Conservation (phyloP, 768 basidiomycete genomes). For the Tylopilus plumbeoviolaceoides region DNA sequence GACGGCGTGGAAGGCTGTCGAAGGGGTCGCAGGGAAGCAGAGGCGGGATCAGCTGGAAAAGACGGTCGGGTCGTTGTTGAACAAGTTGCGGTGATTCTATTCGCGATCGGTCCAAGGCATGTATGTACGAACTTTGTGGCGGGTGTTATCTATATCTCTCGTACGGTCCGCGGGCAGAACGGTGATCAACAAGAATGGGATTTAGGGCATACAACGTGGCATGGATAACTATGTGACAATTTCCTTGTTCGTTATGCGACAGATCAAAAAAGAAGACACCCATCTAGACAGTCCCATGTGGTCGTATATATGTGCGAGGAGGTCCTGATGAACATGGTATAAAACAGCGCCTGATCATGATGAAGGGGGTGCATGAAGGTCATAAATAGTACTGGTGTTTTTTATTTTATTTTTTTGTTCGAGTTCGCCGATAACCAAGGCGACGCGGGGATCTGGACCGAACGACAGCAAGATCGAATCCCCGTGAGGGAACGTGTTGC, state of each 20-base stretch:
- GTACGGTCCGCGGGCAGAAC: too few relatives aligned
- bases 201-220: too few relatives aligned
- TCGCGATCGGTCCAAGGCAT: too few relatives aligned
- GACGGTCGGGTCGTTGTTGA: slow-evolving; percentile 42
- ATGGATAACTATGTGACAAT: too few relatives aligned
- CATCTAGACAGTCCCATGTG: not conserved
- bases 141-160: too few relatives aligned
- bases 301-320: not conserved
- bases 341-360: not conserved
- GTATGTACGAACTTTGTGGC: too few relatives aligned
- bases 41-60: slow-evolving; percentile 48
- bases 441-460: not conserved
- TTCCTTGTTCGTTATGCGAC: too few relatives aligned
- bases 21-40: slow-evolving; percentile 51
- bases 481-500: too few relatives aligned
- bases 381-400: too few relatives aligned
- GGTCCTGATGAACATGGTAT: not conserved
- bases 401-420: too few relatives aligned
- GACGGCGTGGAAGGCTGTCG: slow-evolving; percentile 46
- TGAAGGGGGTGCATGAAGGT: too few relatives aligned
- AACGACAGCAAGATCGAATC: not conserved
- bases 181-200: too few relatives aligned
- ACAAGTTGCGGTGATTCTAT: slow-evolving; percentile 18
- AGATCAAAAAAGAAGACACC: not conserved
- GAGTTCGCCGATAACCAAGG: slow-evolving; percentile 2